Evolutionary conservation across 768 basidiomycete species (phyloP), one percentile per base, ranked within the genome.

Genomic region (Tylopilus vinaceipallidus): DNA sequence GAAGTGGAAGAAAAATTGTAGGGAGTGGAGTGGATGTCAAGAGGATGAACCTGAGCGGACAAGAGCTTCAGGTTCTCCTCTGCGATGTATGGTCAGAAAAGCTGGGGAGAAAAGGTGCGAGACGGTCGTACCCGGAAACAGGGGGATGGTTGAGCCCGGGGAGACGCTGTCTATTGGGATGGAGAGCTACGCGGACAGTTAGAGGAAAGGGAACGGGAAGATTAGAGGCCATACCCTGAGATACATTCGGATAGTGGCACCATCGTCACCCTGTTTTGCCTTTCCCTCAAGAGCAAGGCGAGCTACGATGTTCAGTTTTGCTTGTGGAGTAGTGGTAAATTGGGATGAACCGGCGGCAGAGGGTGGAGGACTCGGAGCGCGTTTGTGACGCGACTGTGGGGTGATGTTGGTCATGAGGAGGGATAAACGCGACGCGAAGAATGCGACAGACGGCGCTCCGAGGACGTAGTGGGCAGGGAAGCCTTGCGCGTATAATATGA

Each of bases 61-160:
- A 88, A 62, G 40, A 91, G 77, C 65, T 87, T 89, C 52, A 91
- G 70, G 60, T 86, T 89, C 54, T 87, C 88, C 83, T 91, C 89
- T 89, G 58, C 6, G 0, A 42, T 8, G 38, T 7, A 43, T 32
- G 39, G 38, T 52, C 19, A 61, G 47, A 22, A 10, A 42, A 26
- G 9, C 6, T 36, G 34, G 17, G 16, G 23, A 33, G 17, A 16
- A 13, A 11, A 26, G 36, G 10, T 12, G 35, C 13, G 38, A 42
- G 38, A 27, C 7, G 36, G 16, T 23, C 75, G 49, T 49, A 84
- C 88, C 88, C 54, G 83, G 81, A 65, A 91, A 90, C 7, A 91
- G 67, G 7, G 88, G 79, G 29, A 91, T 72, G 2, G 82, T 82
- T 8, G 79, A 75, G 27, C 86, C 87, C n/a, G 86, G 83, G 19